Evolutionary conservation across 163 green algal species (phyloP).

Genomic region (Scenedesmus sp.): DNA sequence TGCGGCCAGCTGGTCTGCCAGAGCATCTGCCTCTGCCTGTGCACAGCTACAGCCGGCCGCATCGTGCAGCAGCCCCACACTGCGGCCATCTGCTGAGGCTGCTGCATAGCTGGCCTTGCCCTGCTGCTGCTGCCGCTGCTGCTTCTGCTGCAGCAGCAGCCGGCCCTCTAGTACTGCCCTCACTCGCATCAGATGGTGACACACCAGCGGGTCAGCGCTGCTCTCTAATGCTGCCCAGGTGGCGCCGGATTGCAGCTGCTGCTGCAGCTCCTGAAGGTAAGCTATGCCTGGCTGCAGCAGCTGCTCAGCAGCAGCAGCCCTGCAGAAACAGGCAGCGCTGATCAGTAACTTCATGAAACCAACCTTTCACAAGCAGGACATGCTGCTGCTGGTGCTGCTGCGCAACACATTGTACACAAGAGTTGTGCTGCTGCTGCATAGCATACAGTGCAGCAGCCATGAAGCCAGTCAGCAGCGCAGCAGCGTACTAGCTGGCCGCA

Average conservation of each 20-base stretch:
- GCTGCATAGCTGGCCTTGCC: neutral
- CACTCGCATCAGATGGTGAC: slow-evolving; percentile 11
- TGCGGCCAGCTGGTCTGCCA: slow-evolving; percentile 12
- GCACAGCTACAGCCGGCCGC: neutral
- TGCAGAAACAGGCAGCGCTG: slow-evolving; percentile 1
- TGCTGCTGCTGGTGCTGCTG: neutral
- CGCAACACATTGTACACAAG: neutral
- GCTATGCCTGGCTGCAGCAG: slow-evolving; percentile 28
- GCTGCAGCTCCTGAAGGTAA: neutral
- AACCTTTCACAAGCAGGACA: neutral
- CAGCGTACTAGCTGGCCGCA: neutral
- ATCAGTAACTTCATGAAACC: neutral
- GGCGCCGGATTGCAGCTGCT: slow-evolving; percentile 8
- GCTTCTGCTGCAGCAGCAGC: slow-evolving; percentile 38
- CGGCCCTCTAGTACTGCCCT: slow-evolving; percentile 24
- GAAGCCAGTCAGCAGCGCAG: neutral
- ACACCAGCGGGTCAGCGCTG: neutral
- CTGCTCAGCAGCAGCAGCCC: neutral
- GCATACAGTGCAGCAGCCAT: neutral
- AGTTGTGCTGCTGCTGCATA: neutral
- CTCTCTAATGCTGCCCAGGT: slow-evolving; percentile 6
- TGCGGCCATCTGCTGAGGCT: neutral
- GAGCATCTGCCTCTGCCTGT: neutral
- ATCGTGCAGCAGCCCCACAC: neutral
- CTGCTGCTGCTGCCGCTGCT: slow-evolving; percentile 30